Evolutionary conservation across 1,284 basidiomycete genomes (phyloP), one percentile per base, ranked within the genome.

Genomic region (Ceratobasidium theobromae): DNA sequence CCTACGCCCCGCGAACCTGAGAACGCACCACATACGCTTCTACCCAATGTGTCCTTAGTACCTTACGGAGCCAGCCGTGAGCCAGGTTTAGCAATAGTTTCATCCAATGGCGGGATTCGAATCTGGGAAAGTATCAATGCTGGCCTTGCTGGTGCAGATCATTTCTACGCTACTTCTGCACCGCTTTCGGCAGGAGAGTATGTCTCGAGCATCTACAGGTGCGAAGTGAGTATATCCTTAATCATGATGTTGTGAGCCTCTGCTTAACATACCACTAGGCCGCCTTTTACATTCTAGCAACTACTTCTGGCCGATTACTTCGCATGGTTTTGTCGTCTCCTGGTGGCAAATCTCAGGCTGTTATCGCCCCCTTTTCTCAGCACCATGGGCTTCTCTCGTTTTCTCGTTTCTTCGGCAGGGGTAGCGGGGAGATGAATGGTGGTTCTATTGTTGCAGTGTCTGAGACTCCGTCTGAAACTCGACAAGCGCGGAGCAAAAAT

Each of bases 101-200:
- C 88, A 8, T 77, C 79, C 11, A 77, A 79, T 2, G 90, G 90
- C 1, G 79, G 84, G 69, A 78, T 87, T 67, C 83, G 87, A 62
- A 88, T 89, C 73, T 93, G 89, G 89, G 86, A 89, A 66, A 88
- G 86, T 70, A 86, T 92, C 55, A 86, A 86, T 2, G 88, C 86
- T 69, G 89, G 89, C 28, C 82, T 92, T 16, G 87, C 90, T 3
- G 90, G 90, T n/a, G 89, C 88, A 1, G 83, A 88, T 54, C 83
- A 84, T 68, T 91, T 82, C 71, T 79, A 81, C 4, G 78, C 79
- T 8, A 77, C 80, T 2, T 69, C 79, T 27, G 73, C 91, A n/a
- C 78, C 80, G 32, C 75, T 91, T 33, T 76, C 77, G 30, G 74
- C 79, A 21, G 81, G 81, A 4, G 88, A 91, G 73, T 78, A 79